phyloP scores from a whole-genome alignment of 257 asterid genomes.

The Solanum etuberosum region DNA sequence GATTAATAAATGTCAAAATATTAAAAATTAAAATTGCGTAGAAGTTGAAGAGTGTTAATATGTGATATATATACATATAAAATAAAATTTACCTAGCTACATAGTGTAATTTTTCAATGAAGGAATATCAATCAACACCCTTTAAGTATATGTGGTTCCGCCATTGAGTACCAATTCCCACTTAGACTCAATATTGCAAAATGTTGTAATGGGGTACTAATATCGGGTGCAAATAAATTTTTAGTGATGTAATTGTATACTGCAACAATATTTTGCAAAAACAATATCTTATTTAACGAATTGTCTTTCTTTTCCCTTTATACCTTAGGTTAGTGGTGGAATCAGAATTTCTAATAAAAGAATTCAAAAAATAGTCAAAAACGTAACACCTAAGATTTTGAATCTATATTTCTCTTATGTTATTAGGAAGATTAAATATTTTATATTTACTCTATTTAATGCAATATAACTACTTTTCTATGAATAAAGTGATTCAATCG shows the following conservation, averaged over 20 bases:
- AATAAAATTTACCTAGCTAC: too few relatives aligned
- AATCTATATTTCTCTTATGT: background rate
- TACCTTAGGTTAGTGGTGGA: background rate
- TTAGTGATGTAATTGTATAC: too few relatives aligned
- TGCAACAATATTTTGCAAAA: background rate
- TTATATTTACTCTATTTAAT: background rate
- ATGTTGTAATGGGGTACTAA: too few relatives aligned
- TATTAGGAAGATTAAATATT: background rate
- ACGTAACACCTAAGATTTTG: background rate
- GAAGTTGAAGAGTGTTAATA: background rate
- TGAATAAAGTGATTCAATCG: background rate
- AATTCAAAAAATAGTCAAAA: too few relatives aligned
- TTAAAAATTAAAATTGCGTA: too few relatives aligned
- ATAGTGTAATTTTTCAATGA: too few relatives aligned
- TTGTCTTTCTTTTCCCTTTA: too few relatives aligned
- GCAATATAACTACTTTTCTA: background rate
- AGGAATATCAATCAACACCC: accelerated
- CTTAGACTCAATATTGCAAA: too few relatives aligned
- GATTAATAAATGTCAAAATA: too few relatives aligned
- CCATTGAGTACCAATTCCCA: background rate
- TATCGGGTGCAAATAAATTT: too few relatives aligned
- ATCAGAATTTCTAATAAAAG: background rate
- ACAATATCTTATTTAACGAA: background rate
- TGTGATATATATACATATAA: too few relatives aligned
- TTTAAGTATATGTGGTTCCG: background rate